These are phyloP conservation scores for Pseudogymnoascus sp. DNA, from an alignment of 2,329 filamentous ascomycete species.

Conservation along the genomic window DNA sequence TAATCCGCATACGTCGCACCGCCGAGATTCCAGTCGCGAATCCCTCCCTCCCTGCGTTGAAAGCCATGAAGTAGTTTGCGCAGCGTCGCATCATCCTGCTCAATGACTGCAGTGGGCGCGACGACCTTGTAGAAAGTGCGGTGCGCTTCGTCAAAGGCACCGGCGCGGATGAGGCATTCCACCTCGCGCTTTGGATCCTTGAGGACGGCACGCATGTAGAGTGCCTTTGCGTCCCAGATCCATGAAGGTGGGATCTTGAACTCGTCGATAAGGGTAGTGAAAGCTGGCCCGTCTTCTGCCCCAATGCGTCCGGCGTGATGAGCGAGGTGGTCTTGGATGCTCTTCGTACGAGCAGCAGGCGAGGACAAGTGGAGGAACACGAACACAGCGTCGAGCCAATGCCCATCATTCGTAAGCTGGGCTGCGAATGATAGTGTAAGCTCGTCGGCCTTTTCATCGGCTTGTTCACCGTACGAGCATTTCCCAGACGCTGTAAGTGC, in stretches of 20 bases:
- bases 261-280: conserved; percentile 50
- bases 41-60: conserved; percentile 47
- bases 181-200: conserved; percentile 65
- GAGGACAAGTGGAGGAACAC: conserved; percentile 69
- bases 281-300: conserved; percentile 46
- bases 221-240: conserved; percentile 81
- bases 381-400: conserved; percentile 65
- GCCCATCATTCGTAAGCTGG: conserved; percentile 53
- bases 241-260: conserved; percentile 66
- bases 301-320: conserved; percentile 62
- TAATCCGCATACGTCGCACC: conserved; percentile 69
- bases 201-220: conserved; percentile 67
- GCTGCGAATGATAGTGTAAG: conserved; percentile 57
- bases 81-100: conserved; percentile 66
- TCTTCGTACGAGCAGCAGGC: conserved; percentile 51
- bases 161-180: conserved; percentile 69
- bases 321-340: conserved; percentile 65
- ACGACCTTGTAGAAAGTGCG: conserved; percentile 72
- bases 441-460: conserved; percentile 53
- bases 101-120: conserved; percentile 73
- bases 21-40: conserved; percentile 68
- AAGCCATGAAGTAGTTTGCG: conserved; percentile 66
- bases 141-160: conserved; percentile 73
- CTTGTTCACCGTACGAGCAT: conserved; percentile 44
- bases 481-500: conserved; percentile 45